A percentile compares a stretch with the other conserved stretches of the same genome.
Conservation (phyloP, 768 basidiomycete genomes). For the Fomitopsis pulvina region DNA sequence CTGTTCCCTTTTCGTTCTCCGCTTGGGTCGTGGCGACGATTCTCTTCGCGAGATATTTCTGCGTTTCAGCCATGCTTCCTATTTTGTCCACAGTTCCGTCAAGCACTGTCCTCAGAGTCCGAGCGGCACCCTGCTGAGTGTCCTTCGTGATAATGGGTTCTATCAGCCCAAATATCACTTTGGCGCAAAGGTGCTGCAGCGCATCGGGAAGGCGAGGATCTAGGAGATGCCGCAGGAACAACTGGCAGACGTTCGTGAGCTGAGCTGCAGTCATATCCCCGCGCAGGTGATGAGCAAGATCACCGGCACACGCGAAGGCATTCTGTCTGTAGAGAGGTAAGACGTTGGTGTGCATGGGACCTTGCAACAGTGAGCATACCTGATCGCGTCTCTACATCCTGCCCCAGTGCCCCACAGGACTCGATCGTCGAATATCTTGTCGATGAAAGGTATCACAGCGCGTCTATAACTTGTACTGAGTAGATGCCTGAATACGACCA, state of each 20-base stretch:
- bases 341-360: background rate
- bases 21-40: slow-evolving; percentile 39
- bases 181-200: slow-evolving; percentile 86
- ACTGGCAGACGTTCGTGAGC: slow-evolving; percentile 69
- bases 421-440: slow-evolving; percentile 85
- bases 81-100: slow-evolving; percentile 82
- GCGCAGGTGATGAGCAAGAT: slow-evolving; percentile 89
- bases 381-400: slow-evolving; percentile 77
- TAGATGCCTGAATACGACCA: slow-evolving; percentile 89
- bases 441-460: slow-evolving; percentile 74
- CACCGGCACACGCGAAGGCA: slow-evolving; percentile 85
- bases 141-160: slow-evolving; percentile 80
- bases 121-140: slow-evolving; percentile 57
- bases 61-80: slow-evolving; percentile 66
- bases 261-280: slow-evolving; percentile 73
- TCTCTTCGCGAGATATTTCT: slow-evolving; percentile 46
- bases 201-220: slow-evolving; percentile 75
- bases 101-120: slow-evolving; percentile 68
- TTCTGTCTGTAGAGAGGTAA: slow-evolving; percentile 42
- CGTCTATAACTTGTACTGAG: slow-evolving; percentile 72
- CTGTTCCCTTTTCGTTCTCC: slow-evolving; percentile 23
- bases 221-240: slow-evolving; percentile 85
- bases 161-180: slow-evolving; percentile 85
- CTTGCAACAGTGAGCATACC: slow-evolving; percentile 34
- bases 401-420: slow-evolving; percentile 83